Evolutionary conservation across 495 filamentous ascomycete species (phyloP).

Genomic region (Clavariopsis aquatica): DNA sequence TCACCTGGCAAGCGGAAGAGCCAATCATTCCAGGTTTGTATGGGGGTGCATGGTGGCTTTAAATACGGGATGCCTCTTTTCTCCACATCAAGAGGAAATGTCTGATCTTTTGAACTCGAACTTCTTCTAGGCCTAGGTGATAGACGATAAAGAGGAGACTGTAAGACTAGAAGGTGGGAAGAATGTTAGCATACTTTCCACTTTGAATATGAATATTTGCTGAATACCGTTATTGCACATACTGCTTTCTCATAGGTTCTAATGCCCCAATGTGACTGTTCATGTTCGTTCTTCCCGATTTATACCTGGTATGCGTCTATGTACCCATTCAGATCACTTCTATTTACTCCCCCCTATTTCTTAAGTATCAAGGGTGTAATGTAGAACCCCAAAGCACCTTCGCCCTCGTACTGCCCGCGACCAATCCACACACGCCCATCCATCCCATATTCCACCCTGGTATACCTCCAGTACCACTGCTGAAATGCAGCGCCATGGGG

Average conservation of each 20-base stretch:
- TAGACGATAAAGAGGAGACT: not conserved
- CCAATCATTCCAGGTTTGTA: not conserved
- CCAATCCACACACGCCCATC: conserved; percentile 42
- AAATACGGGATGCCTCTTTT: not conserved
- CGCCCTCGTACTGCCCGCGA: conserved; percentile 39
- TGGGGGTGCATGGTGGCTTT: not conserved
- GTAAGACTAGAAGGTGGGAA: not conserved
- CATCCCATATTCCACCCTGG: conserved; percentile 44
- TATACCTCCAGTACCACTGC: conserved; percentile 33
- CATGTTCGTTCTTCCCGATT: not conserved
- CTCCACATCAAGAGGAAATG: too few relatives aligned
- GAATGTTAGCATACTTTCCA: not conserved
- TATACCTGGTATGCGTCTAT: not conserved
- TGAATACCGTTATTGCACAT: not conserved
- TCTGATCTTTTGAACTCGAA: too few relatives aligned
- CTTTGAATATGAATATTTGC: not conserved
- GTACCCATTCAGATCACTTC: not conserved
- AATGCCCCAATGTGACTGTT: not conserved
- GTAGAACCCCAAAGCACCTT: conserved; percentile 40
- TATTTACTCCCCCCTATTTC: not conserved
- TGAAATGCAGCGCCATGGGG: conserved; percentile 43
- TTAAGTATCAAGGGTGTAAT: not conserved
- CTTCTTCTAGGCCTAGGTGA: too few relatives aligned
- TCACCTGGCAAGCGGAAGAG: not conserved
- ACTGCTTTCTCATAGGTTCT: not conserved